These are phyloP conservation scores for Clonostachys chloroleuca DNA, from an alignment of 2,329 filamentous ascomycete genomes.

Conservation along the genomic window DNA sequence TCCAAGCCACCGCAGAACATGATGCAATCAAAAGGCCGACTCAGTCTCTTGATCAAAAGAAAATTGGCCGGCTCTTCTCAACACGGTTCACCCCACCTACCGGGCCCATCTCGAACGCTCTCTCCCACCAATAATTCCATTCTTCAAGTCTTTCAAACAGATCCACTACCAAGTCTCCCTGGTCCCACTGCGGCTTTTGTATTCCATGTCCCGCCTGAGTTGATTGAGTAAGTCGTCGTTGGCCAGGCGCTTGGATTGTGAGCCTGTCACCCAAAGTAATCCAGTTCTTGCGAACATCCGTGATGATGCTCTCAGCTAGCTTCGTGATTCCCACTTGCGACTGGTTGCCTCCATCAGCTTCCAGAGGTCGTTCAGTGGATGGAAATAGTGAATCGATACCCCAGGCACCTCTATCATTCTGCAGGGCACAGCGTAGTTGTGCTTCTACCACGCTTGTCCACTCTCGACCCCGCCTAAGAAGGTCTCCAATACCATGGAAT, in stretches of 20 bases:
- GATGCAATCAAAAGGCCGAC: neutral
- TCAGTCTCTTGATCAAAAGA: neutral
- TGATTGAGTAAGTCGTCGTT: slow-evolving; percentile 15
- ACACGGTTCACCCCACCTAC: neutral
- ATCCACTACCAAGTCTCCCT: slow-evolving; percentile 17
- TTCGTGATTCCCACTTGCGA: neutral
- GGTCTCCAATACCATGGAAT: neutral
- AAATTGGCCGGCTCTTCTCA: neutral
- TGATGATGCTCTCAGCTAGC: slow-evolving; percentile 35
- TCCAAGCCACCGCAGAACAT: no score
- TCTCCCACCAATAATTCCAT: slow-evolving; percentile 27
- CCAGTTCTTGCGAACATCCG: slow-evolving; percentile 43
- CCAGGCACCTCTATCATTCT: no score
- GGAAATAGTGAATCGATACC: no score
- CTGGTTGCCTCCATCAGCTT: no score
- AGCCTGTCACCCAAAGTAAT: slow-evolving; percentile 21
- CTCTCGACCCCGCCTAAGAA: neutral
- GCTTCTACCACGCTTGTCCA: no score
- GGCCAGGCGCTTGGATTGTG: slow-evolving; percentile 29
- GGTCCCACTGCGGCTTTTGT: slow-evolving; percentile 20
- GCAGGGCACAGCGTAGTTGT: no score
- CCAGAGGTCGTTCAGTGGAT: no score
- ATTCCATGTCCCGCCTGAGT: slow-evolving; percentile 30
- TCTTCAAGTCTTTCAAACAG: slow-evolving; percentile 19
- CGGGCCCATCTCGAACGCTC: slow-evolving; percentile 2